Evolutionary conservation across 306 rosid species (phyloP).

Genomic region (Clitoria ternatea): DNA sequence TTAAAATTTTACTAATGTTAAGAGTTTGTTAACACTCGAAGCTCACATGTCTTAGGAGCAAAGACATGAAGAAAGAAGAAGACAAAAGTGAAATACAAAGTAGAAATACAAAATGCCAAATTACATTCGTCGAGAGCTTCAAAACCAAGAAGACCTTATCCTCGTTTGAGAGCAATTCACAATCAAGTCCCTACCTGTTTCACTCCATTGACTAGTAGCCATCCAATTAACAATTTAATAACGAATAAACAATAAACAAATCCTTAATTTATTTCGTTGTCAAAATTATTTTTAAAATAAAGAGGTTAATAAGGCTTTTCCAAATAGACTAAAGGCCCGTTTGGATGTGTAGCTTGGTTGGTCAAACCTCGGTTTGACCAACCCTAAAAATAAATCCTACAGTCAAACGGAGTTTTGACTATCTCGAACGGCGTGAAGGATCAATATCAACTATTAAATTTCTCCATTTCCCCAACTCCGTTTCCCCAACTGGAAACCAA

Average conservation of each 20-base stretch:
- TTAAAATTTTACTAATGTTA: no score
- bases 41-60: no score
- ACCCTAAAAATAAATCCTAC: no score
- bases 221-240: neutral
- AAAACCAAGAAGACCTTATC: neutral
- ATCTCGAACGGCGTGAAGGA: no score
- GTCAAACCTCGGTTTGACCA: no score
- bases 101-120: neutral
- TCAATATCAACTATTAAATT: no score
- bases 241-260: neutral
- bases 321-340: neutral
- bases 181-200: constrained; percentile 12
- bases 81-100: neutral
- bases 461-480: no score
- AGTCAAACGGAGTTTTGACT: no score
- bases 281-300: neutral
- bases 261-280: neutral
- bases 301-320: neutral
- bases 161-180: neutral
- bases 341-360: no score
- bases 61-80: neutral
- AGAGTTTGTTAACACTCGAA: no score
- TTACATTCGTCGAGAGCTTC: neutral
- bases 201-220: neutral
- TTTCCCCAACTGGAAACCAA: no score